Base-by-base conservation (phyloP, 2,329 filamentous ascomycete genomes). In the Xylaria polymorpha region DNA sequence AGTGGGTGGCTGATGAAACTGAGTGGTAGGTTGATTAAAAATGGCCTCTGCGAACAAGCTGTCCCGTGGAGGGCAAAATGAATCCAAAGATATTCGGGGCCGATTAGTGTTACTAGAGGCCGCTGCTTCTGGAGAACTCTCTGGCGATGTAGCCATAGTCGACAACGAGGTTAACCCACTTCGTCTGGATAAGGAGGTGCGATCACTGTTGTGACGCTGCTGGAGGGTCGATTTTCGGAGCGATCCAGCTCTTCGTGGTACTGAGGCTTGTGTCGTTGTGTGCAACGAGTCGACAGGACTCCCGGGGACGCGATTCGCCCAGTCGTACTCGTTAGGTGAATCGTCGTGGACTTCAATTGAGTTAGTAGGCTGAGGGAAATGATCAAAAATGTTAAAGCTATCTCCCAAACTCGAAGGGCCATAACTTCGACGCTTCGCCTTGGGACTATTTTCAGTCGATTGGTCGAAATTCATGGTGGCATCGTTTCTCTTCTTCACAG, bases 401-500 rank as follows among this genome's bases (percentile, higher is more conserved):
- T 83, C 79, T 55, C 85, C 85, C 71, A 91, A 84, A 73, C 83
- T 88, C n/a, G 90, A 85, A 51, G 90, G 87, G 59, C 91, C 91
- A 79, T 97, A 93, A 81, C 94, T 98, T 76, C 96, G 90, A 73
- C 96, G 88, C 84, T 98, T 98, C 56, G 94, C 93, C 68, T 95
- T 92, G 0, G 96, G 95, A 77, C 93, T 98, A 74, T 92, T 92
- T 65, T 92, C 85, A 74, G 87, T 91, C 35, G 90, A 86, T 72
- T 93, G 91, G 76, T 97, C 94, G 58, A 97, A 83, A 76, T 93
- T 94, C 92, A 97, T 95, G 61, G 91, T 91, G 51, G 92, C 91
- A 82, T 98, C 95, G 77, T 92, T 95, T 75, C 96, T 90, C 85
- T 98, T 91, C 86, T 98, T 98, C 74, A 98, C 83, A 5, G 95